phyloP scores from a whole-genome alignment of 1,139 yeast species.

The Geotrichum aggregatum region DNA sequence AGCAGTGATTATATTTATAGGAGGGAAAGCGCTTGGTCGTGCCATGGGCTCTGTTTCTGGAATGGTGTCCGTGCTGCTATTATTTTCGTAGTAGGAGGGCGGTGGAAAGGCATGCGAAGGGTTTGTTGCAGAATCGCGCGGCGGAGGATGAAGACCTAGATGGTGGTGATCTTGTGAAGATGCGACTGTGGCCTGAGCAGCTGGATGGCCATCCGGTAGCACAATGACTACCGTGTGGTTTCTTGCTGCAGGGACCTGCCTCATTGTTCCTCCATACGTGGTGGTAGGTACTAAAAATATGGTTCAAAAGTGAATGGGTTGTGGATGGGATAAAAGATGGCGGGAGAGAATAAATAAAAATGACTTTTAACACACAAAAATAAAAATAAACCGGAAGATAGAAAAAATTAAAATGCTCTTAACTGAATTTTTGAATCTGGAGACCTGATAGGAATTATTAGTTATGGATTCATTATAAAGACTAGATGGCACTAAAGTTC shows the following conservation, averaged over 20 bases:
- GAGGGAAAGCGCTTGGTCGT: constrained; percentile 10
- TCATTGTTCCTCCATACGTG: constrained; percentile 2
- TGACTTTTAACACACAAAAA: not conserved
- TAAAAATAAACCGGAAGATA: no score
- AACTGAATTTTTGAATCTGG: no score
- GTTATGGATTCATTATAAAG: no score
- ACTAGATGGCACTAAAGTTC: no score
- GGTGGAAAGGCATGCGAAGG: not conserved
- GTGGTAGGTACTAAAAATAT: not conserved
- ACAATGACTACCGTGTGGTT: constrained; percentile 1
- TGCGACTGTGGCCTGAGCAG: not conserved
- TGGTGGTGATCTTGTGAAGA: no score
- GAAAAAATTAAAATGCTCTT: no score
- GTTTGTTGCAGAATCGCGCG: not conserved
- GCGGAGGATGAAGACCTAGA: no score
- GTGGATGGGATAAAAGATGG: not conserved
- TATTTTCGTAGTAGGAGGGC: not conserved
- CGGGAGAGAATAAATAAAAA: not conserved
- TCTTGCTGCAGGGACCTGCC: constrained; percentile 1
- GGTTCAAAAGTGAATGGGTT: not conserved
- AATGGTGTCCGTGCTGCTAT: constrained; percentile 16
- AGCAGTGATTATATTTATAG: constrained; percentile 5
- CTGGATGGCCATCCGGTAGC: not conserved
- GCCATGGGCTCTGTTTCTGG: constrained; percentile 11
- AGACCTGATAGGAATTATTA: no score